phyloP scores from a whole-genome alignment of 495 filamentous ascomycete genomes.

The Chaetomidium leptoderma region DNA sequence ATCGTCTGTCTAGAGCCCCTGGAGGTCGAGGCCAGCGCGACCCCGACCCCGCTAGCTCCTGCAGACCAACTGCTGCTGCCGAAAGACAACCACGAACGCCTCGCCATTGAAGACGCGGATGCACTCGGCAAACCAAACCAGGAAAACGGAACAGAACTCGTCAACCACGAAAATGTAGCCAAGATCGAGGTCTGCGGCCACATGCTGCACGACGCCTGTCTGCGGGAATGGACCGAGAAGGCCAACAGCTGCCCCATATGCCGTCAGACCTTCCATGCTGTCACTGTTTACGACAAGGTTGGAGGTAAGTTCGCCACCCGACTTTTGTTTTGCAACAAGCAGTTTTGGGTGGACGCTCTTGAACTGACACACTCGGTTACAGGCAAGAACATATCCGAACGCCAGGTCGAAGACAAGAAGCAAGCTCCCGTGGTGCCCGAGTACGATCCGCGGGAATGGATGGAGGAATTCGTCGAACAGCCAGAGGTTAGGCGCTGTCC shows the following conservation, averaged over 20 bases:
- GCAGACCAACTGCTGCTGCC: conserved; percentile 15
- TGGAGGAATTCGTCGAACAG: conserved; percentile 69
- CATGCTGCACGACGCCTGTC: conserved; percentile 82
- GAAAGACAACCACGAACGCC: conserved; percentile 22
- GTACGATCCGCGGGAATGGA: conserved; percentile 73
- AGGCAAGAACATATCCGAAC: conserved; percentile 57
- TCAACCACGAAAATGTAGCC: conserved; percentile 41
- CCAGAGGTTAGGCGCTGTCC: conserved; percentile 66
- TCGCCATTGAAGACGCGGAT: conserved; percentile 37
- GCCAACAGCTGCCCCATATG: conserved; percentile 98
- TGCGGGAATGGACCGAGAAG: conserved; percentile 88
- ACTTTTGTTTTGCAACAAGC: too few species aligned
- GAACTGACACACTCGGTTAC: conserved; percentile 22
- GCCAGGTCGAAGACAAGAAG: conserved; percentile 79
- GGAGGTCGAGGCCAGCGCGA: conserved; percentile 43
- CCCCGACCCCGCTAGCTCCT: conserved; percentile 16
- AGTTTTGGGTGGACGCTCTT: conserved; percentile 1
- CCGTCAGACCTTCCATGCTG: conserved; percentile 81
- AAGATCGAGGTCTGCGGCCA: conserved; percentile 70
- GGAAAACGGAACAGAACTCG: neutral
- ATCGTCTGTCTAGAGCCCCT: conserved; percentile 95
- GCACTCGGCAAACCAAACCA: conserved; percentile 48
- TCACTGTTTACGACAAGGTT: conserved; percentile 71
- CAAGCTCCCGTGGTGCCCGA: conserved; percentile 64
- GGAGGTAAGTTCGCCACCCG: conserved; percentile 58